Base-by-base conservation (phyloP, 2,329 filamentous ascomycete species). In the Aspergillus floridensis region DNA sequence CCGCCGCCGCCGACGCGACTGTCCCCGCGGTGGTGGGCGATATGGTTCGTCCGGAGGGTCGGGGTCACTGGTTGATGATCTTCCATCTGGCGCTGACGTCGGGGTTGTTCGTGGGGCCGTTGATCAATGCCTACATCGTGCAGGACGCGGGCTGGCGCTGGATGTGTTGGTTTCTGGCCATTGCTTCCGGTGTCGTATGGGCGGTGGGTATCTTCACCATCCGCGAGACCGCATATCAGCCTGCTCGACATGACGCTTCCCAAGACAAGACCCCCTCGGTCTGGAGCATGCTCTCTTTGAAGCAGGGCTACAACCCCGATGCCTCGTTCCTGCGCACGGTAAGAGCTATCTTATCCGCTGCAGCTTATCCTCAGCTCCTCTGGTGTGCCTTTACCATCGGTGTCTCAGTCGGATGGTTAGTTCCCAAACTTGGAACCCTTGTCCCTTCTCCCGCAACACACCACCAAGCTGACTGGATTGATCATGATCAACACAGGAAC, bases 1-100 rank as follows among this genome's bases (percentile, higher is more conserved):
- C 66, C 0, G 66, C 73, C 0, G 73, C 73, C 1, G 74, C 72
- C 1, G 72, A 76, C 63, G 75, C 74, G 3, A 72, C 72, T 1
- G 73, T 75, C 1, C 72, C 74, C 0, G 70, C 70, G 10, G 68
- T 73, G 0, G 75, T 75, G 1, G 67, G 69, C 2, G 75, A 78
- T 52, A 67, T 77, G 65, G 74, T 76, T 38, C 68, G 65, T 32
- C 61, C 68, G 8, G 66, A 75, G 19, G 66, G 75, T 46, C 68
- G 75, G 12, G 76, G 74, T 1, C 68, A 72, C 41, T 72, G 69
- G 41, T 66, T 77, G 66, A 77, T 77, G 74, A 68, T 73, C 41
- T 77, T 78, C 52, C 69, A 75, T 49, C 57, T 76, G 8, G 72
- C 74, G 6, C 59, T 78, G 50, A 69, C 72, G 0, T 65, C 65